Evolutionary conservation across 2,329 filamentous ascomycete genomes (phyloP), one percentile per base, ranked within the genome.

Genomic region (Colletotrichum cordylinicola): DNA sequence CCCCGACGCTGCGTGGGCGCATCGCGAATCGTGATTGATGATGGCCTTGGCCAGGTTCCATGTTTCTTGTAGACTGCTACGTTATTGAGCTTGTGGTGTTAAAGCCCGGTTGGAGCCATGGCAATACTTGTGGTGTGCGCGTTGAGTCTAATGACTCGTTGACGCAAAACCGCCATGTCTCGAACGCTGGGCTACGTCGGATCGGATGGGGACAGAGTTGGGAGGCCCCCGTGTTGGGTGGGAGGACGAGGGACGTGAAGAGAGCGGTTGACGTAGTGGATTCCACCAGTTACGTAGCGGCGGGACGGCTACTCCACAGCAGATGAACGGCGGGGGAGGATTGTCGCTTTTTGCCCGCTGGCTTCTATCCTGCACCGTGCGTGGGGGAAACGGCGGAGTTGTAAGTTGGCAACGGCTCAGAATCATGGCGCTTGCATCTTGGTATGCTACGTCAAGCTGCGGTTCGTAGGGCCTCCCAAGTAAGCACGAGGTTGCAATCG

Each of bases 231-330:
- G 37, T 33, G 69, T 56, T 39, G 37, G 27, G 16, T 58, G 21
- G 69, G 37, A 58, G 58, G 55, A 67, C 68, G 43, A 60, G 33
- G 43, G 10, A 60, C 67, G 21, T 31, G 35, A 35, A 67, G 56
- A 72, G 69, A 37, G 37, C 39, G 27, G 18, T 70, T 76, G 58
- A 75, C 70, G 71, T 75, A 74, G 71, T 60, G 29, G 60, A 65
- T 74, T 62, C 31, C 58, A 62, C 65, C 71, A 66, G 48, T 55
- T 67, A 68, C 58, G 73, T 73, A 75, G 73, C 33, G 56, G 73
- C 55, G 31, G 73, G 58, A 67, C 70, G 64, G 43, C 8, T 64
- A 48, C 56, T 67, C 73, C 64, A 75, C 62, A 39, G 39, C 33
- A 43, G 56, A 29, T 43, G 64, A 73, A 75, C 69, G 55, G 64